phyloP scores from a whole-genome alignment of 345 rosid genomes.

The Euphorbia lathyris region DNA sequence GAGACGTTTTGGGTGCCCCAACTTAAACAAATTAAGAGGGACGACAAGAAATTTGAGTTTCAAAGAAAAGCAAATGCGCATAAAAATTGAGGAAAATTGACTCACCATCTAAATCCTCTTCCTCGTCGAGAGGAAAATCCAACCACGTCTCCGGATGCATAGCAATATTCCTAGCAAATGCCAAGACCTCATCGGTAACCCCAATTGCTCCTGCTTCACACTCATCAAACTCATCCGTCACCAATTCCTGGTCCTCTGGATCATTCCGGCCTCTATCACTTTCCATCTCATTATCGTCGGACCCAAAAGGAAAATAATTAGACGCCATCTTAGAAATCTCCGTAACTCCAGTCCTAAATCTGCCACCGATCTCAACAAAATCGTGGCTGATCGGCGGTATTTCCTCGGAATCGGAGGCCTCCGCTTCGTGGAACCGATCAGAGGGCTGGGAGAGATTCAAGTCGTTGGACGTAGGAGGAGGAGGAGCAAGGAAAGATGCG shows the following conservation, averaged over 20 bases:
- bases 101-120: constrained; percentile 80
- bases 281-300: constrained; percentile 33
- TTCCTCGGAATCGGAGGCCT: constrained; percentile 23
- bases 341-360: constrained; percentile 35
- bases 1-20: too few species aligned
- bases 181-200: constrained; percentile 79
- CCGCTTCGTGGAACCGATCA: constrained; percentile 33
- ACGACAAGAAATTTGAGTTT: neutral
- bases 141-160: constrained; percentile 97
- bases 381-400: constrained; percentile 11
- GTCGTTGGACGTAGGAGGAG: constrained; percentile 15
- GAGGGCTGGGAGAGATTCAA: constrained; percentile 23
- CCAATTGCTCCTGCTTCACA: constrained; percentile 41
- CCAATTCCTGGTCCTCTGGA: constrained; percentile 22
- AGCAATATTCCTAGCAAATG: constrained; percentile 79
- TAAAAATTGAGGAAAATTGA: neutral
- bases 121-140: constrained; percentile 85
- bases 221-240: constrained; percentile 19
- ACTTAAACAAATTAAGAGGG: too few species aligned
- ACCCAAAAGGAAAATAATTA: constrained; percentile 42
- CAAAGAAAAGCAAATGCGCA: neutral
- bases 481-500: constrained; percentile 84
- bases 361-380: constrained; percentile 46
- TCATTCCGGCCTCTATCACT: constrained; percentile 24
- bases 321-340: constrained; percentile 47